Base-by-base conservation (phyloP, 177 flowering plant species). In the Vitis hybrid region DNA sequence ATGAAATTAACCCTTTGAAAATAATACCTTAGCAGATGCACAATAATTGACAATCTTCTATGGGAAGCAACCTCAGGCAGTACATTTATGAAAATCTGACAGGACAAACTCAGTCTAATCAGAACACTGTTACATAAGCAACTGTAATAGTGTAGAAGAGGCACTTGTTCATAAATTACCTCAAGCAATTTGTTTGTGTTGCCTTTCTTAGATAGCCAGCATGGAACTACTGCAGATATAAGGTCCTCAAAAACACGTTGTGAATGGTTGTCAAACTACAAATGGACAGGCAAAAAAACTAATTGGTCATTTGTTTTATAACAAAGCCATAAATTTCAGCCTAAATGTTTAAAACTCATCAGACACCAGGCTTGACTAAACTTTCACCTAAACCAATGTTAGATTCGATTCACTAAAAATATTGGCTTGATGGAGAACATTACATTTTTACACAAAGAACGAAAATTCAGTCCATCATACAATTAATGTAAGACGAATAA, bases 51-150 rank as follows among this genome's bases (percentile, higher is more conserved):
- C 58, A 89, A 78, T 73, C 95, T 87, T 79, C 94, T 83, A 71
- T 86, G 89, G 77, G 79, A 88, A 63, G 95, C 85, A 78, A 93
- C 84, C 74, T 86, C 87, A 51, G 97, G 93, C 76, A 95, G 71
- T 11, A 89, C 74, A 64, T 83, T 73, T 31, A 92, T 64, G 70
- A 95, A 95, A 74, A 87, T 82, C 98, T 95, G 86, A 66, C 47
- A 73, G 69, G 28, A 49, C 28, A 55, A 78, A 67, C 1, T 47
- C 50, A 59, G 28, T 38, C 51, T 72, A 38, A 53, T 66, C 33
- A 75, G 58, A 62, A 62, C 28, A 49, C 19, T 15, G 4, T 28
- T 13, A 17, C 17, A 71, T 11, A 55, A 56, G 1, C 19, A 19
- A 19, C 28, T 2, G 24, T 19, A 74, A 10, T 14, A 13, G 51